Conservation (phyloP, 2,329 filamentous ascomycete genomes). For the Cladosporium oxysporum region DNA sequence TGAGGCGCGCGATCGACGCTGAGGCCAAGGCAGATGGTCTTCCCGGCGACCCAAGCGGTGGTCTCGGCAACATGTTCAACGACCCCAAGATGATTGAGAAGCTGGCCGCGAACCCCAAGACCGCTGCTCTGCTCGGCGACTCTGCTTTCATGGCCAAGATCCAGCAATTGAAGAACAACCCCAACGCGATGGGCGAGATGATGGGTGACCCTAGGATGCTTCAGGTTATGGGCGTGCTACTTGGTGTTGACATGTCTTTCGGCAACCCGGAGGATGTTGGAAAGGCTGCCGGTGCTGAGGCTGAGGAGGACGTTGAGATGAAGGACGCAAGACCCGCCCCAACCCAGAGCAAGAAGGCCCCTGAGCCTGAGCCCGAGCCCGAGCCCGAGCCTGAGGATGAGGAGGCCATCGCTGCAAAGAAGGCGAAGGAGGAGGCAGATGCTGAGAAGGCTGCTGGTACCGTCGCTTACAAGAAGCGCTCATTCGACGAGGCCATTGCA, state of each 20-base stretch:
- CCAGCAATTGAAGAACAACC: conserved; percentile 77
- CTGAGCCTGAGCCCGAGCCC: conserved; percentile 64
- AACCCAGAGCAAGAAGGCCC: conserved; percentile 57
- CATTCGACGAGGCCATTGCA: conserved; percentile 91
- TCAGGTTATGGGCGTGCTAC: conserved; percentile 87
- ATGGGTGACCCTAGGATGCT: conserved; percentile 91
- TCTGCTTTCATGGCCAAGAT: conserved; percentile 88
- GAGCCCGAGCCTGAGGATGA: conserved; percentile 74
- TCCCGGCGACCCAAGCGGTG: conserved; percentile 66
- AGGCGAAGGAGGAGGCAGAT: conserved; percentile 90
- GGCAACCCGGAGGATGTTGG: conserved; percentile 53
- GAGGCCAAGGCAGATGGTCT: conserved; percentile 66
- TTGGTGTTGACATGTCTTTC: conserved; percentile 90
- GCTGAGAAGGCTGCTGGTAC: conserved; percentile 93
- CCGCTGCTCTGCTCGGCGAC: conserved; percentile 76
- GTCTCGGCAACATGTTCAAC: conserved; percentile 89
- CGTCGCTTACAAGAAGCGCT: conserved; percentile 95
- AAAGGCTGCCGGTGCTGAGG: conserved; percentile 36
- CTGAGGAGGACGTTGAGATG: conserved; percentile 76
- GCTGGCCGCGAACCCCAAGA: conserved; percentile 93
- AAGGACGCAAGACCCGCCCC: conserved; percentile 61
- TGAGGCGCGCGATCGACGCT: conserved; percentile 83
- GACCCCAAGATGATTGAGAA: conserved; percentile 89
- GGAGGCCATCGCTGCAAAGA: conserved; percentile 78
- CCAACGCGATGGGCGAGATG: conserved; percentile 73